Conservation (phyloP, 352 stramenopile genomes). For the Globisporangium takayamanum region DNA sequence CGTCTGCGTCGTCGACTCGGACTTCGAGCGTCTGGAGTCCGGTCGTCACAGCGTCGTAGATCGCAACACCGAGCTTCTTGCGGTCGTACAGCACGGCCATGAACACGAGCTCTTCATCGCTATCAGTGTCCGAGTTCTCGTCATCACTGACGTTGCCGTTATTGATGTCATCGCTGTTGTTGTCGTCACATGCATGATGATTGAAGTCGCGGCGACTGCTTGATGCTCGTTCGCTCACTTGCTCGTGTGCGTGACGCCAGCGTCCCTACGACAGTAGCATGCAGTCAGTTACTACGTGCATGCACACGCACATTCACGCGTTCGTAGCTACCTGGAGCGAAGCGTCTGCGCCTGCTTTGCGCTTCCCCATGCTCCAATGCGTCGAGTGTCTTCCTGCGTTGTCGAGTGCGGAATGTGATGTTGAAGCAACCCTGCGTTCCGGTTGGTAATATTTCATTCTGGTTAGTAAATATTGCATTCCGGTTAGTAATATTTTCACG, state of each 20-base stretch:
- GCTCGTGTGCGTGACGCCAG: not conserved
- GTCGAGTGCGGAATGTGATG: constrained; percentile 8
- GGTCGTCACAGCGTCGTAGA: constrained; percentile 67
- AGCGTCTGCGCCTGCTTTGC: constrained; percentile 3
- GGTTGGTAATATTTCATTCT: no score
- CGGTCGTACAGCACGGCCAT: constrained; percentile 70
- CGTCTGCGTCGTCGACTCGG: constrained; percentile 24
- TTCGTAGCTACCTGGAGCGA: not conserved
- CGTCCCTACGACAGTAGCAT: not conserved
- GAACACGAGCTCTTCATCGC: constrained; percentile 54
- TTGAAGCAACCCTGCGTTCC: no score
- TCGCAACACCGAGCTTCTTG: constrained; percentile 57
- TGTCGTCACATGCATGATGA: not conserved
- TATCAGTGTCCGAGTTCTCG: constrained; percentile 21
- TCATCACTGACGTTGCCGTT: constrained; percentile 1
- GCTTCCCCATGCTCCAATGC: constrained; percentile 8
- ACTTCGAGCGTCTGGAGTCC: constrained; percentile 60
- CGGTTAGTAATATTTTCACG: no score
- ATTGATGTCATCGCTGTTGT: not conserved
- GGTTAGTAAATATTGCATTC: no score
- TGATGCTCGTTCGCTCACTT: not conserved
- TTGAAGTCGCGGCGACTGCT: not conserved
- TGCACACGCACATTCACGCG: constrained; percentile 7
- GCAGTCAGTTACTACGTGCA: not conserved
- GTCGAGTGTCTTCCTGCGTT: not conserved